Evolutionary conservation across 208 protist species (phyloP).

Genomic region (Acanthamoeba sp.): DNA sequence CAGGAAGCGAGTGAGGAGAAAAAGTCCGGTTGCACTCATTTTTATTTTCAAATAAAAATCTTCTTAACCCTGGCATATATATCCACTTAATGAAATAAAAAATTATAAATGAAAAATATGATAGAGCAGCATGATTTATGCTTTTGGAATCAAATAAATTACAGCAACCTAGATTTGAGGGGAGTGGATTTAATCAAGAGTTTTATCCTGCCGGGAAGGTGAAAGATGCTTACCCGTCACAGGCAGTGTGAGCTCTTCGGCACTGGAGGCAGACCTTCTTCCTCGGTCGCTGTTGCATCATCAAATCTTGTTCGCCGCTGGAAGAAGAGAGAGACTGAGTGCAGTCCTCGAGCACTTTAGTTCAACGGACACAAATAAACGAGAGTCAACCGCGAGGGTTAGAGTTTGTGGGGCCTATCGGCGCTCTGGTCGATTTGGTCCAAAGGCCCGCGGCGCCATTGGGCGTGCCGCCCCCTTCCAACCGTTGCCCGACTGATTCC

Average conservation of each 20-base stretch:
- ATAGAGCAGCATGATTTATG: no score
- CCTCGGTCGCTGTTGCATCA: not conserved
- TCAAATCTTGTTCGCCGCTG: no score
- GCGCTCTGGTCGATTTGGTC: no score
- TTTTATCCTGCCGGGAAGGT: not conserved
- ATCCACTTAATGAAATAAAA: not conserved
- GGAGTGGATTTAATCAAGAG: not conserved
- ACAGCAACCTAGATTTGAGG: not conserved
- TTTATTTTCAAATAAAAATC: not conserved
- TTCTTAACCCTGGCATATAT: not conserved
- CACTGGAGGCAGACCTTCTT: constrained; percentile 37
- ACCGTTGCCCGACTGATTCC: no score
- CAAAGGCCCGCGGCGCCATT: no score
- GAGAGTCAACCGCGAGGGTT: no score
- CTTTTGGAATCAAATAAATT: no score
- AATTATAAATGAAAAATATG: not conserved
- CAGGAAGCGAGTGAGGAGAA: not conserved
- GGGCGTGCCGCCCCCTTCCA: no score
- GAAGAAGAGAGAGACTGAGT: no score
- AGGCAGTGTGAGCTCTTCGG: not conserved
- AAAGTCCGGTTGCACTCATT: not conserved
- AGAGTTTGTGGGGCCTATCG: no score
- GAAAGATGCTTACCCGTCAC: not conserved
- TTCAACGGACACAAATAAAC: no score
- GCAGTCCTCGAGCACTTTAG: no score